phyloP scores from a whole-genome alignment of 345 rosid genomes.

The Dipteronia sinensis region DNA sequence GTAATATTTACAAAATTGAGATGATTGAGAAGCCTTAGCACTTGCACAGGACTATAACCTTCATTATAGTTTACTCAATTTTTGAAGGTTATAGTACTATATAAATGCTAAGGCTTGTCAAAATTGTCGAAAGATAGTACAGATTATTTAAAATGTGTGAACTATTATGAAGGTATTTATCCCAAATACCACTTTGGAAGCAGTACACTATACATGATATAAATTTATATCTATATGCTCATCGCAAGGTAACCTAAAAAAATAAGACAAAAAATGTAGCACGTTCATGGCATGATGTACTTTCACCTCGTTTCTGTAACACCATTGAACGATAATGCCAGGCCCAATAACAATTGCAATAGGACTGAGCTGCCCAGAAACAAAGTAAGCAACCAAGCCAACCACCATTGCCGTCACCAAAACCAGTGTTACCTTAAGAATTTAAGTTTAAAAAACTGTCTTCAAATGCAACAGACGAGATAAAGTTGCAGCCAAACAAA shows the following conservation, averaged over 20 bases:
- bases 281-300: slow-evolving; percentile 98
- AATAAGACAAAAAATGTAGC: slow-evolving; percentile 96
- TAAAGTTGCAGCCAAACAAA: not conserved
- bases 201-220: too few species aligned
- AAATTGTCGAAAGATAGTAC: too few species aligned
- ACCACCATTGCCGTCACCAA: slow-evolving; percentile 85
- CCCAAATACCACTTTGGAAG: too few species aligned
- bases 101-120: too few species aligned
- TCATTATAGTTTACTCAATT: too few species aligned
- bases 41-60: too few species aligned
- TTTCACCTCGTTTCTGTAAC: slow-evolving; percentile 98
- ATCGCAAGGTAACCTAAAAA: slow-evolving; percentile 67
- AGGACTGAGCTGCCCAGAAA: slow-evolving; percentile 80
- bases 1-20: too few species aligned
- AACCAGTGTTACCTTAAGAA: slow-evolving; percentile 57
- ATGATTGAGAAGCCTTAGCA: too few species aligned
- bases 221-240: too few species aligned
- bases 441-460: not conserved
- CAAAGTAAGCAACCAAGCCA: slow-evolving; percentile 80
- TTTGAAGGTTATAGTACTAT: too few species aligned
- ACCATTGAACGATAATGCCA: slow-evolving; percentile 94
- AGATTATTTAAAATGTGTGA: too few species aligned
- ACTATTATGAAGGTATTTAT: too few species aligned
- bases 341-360: slow-evolving; percentile 95
- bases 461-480: slow-evolving; percentile 7